These are phyloP conservation scores for Emmonsia crescens DNA, from an alignment of 2,329 filamentous ascomycete species.

Conservation along the genomic window DNA sequence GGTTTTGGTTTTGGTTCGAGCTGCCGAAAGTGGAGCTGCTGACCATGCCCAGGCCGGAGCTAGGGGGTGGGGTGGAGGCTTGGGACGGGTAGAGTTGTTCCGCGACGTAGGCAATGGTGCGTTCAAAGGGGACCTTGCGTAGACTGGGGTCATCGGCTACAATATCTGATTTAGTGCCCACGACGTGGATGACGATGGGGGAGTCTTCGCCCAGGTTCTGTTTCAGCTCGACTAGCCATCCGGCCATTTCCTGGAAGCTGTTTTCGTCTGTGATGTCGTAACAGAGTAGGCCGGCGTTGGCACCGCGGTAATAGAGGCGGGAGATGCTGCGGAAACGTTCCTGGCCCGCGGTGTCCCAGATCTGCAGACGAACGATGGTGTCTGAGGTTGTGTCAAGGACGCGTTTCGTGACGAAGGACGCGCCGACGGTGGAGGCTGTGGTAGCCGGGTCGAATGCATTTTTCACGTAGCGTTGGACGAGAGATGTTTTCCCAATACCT, in stretches of 20 bases:
- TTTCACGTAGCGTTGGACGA: slow-evolving; percentile 41
- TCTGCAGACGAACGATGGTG: slow-evolving; percentile 79
- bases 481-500: slow-evolving; percentile 44
- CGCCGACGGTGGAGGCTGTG: slow-evolving; percentile 59
- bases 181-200: slow-evolving; percentile 82
- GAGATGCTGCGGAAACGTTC: slow-evolving; percentile 93
- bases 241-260: slow-evolving; percentile 84
- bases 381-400: slow-evolving; percentile 75
- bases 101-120: slow-evolving; percentile 89
- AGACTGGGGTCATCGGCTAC: slow-evolving; percentile 69
- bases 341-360: slow-evolving; percentile 94
- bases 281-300: slow-evolving; percentile 86
- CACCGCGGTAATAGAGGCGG: slow-evolving; percentile 89
- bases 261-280: slow-evolving; percentile 83
- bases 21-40: slow-evolving; percentile 17
- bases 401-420: slow-evolving; percentile 68
- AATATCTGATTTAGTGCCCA: slow-evolving; percentile 87
- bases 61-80: slow-evolving; percentile 56
- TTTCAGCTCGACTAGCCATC: slow-evolving; percentile 78
- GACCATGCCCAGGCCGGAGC: slow-evolving; percentile 39
- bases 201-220: slow-evolving; percentile 55
- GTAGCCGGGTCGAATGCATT: slow-evolving; percentile 34
- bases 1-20: slow-evolving; percentile 18
- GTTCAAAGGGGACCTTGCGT: slow-evolving; percentile 83
- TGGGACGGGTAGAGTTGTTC: slow-evolving; percentile 72